Base-by-base conservation (phyloP, 1,284 basidiomycete species). In the Ustilago lituana region DNA sequence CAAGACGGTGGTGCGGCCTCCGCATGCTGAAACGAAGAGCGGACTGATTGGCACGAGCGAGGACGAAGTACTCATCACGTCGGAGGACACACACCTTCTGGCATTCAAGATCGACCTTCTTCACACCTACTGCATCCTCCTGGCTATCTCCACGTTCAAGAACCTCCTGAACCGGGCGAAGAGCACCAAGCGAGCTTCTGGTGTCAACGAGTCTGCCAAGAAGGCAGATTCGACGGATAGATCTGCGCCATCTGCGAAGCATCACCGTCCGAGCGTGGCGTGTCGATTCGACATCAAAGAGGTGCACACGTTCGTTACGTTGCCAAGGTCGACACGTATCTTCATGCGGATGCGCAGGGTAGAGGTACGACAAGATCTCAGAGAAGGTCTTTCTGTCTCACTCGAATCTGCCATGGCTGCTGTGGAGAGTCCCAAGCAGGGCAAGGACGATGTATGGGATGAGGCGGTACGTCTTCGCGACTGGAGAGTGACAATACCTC, bases 91-190 rank as follows among this genome's bases (percentile, higher is more conserved):
- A 8, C 83, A 84, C 22, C 82, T 84, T 27, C 69, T 87, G 20
- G 82, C 84, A 8, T 74, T 85, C 27, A 85, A 85, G 39, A 84
- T 89, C 71, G 87, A 88, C 66, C 84, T 94, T 31, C 87, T 88
- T 12, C 89, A 91, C 79, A 84, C 90, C 17, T 94, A 94, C 78
- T 89, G 89, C 74, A 71, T 85, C 10, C 85, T 95, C 36, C 84
- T 93, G 43, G 90, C 90, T 10, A 64, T 86, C 3, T 85, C 87
- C 32, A 87, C 87, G 0, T 49, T 90, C 35, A 85, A 84, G 64
- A 82, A 82, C 3, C 82, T 90, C 4, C 31, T 44, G 12, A n/a
- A 15, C 9, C 45, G 46, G 20, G 46, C 53, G 5, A 37, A 41
- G 33, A 46, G 31, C 6, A 24, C 20, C 12, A 5, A 12, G 22